Conservation (phyloP, 2,329 filamentous ascomycete genomes). For the Alternaria postmessia region DNA sequence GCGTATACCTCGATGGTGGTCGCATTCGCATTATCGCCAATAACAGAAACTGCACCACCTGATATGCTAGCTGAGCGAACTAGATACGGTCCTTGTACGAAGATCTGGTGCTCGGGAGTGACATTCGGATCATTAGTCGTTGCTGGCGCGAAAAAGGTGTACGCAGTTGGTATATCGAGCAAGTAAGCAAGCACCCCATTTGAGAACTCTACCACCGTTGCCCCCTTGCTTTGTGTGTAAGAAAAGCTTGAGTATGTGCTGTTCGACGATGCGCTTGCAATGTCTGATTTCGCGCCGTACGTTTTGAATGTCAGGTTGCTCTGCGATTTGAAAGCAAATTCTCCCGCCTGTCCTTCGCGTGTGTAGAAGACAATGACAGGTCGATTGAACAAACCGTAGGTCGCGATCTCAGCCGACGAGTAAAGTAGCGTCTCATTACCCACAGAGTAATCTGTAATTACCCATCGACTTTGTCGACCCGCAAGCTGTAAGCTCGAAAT, state of each 20-base stretch:
- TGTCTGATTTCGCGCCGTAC: conserved; percentile 50
- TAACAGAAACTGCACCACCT: conserved; percentile 55
- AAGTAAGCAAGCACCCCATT: conserved; percentile 62
- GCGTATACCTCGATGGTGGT: conserved; percentile 53
- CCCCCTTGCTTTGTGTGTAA: conserved; percentile 59
- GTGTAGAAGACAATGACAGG: conserved; percentile 61
- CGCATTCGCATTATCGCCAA: conserved; percentile 56
- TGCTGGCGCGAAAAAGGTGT: conserved; percentile 64
- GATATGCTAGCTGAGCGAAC: conserved; percentile 53
- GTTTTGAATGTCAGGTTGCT: conserved; percentile 52
- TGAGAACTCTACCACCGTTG: conserved; percentile 59
- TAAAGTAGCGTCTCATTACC: conserved; percentile 60
- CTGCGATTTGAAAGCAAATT: conserved; percentile 59
- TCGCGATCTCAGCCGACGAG: conserved; percentile 61
- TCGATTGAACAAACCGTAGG: conserved; percentile 59
- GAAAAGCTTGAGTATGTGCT: conserved; percentile 44
- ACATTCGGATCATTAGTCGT: conserved; percentile 58
- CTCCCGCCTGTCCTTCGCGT: conserved; percentile 58
- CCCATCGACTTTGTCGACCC: conserved; percentile 63
- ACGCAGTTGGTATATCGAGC: conserved; percentile 62
- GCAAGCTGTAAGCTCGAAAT: conserved; percentile 59
- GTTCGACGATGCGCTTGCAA: conserved; percentile 39
- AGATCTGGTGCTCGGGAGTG: conserved; percentile 55
- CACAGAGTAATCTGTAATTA: conserved; percentile 62
- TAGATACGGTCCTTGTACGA: conserved; percentile 40